Base-by-base conservation (phyloP, 2,329 filamentous ascomycete species). In the Claviceps purpurea region DNA sequence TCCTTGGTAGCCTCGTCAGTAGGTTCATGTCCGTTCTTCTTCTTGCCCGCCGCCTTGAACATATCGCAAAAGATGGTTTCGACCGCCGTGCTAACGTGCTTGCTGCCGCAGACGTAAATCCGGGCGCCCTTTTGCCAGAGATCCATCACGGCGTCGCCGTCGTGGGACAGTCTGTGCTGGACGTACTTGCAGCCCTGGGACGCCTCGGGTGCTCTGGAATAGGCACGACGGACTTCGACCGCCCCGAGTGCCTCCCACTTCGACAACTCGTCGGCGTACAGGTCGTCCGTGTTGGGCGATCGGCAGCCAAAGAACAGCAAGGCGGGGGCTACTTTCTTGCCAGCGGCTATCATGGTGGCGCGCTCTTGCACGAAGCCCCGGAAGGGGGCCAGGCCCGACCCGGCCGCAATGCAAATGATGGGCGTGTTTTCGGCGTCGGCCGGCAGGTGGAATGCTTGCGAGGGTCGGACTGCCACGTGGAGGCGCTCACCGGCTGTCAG, bases 291-390 rank as follows among this genome's bases (percentile, higher is more conserved):
- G 0, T 69, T 71, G 1, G 75, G 73, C 5, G 69, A 62, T 14
- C 78, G 76, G 61, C 81, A 85, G 5, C 83, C 84, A 57, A 79
- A 74, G 68, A 84, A 85, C 1, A 87, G 70, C n/a, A 86, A 56
- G 0, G 81, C 79, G 0, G 76, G 78, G 0, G 79, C 82, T 0
- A 86, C 68, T 30, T 62, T 66, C 13, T 75, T 69, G 1, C 80
- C 79, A 0, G 70, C 70, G 3, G 63, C 65, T 14, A 73, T 62
- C 67, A 76, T 70, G 20, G 69, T 70, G 0, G 77, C 78, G 0
- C 81, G 77, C 56, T 85, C 79, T 63, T 82, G 77, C 10, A 82
- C 58, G 59, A 84, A 84, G 0, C 75, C 80, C 0, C 78, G 73
- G 71, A 84, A 83, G 0, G 81, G 81, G 0, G 80, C 80, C 1